Evolutionary conservation across 2,329 filamentous ascomycete species (phyloP).

Genomic region (Aspergillus novofumigatus): DNA sequence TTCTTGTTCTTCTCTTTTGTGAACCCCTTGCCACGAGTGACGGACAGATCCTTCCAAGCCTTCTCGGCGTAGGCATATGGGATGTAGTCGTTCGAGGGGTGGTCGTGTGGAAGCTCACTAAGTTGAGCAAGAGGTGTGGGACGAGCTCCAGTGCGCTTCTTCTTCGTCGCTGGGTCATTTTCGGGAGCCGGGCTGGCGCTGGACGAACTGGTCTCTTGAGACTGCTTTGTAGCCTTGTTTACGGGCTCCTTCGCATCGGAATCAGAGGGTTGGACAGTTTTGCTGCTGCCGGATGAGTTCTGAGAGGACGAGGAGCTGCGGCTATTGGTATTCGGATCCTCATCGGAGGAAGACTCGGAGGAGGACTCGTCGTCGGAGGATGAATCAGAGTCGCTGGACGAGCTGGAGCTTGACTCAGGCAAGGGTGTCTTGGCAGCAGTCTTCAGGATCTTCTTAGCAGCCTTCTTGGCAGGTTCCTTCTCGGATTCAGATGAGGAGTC

Average conservation of each 20-base stretch:
- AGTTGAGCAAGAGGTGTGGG: slow-evolving; percentile 73
- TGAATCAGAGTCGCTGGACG: slow-evolving; percentile 16
- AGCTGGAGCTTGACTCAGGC: slow-evolving; percentile 30
- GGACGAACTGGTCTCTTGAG: slow-evolving; percentile 44
- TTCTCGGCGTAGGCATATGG: slow-evolving; percentile 83
- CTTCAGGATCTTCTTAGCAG: slow-evolving; percentile 29
- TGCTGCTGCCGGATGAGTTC: slow-evolving; percentile 27
- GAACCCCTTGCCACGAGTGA: slow-evolving; percentile 94
- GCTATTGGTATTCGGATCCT: slow-evolving; percentile 16
- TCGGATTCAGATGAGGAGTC: slow-evolving; percentile 24
- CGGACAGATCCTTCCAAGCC: slow-evolving; percentile 80
- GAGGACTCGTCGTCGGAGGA: slow-evolving; percentile 25
- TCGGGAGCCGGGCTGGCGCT: slow-evolving; percentile 45
- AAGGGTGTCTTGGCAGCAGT: slow-evolving; percentile 33
- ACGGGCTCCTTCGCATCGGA: slow-evolving; percentile 16
- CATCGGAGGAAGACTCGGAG: slow-evolving; percentile 23
- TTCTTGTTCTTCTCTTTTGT: slow-evolving; percentile 99
- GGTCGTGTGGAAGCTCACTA: slow-evolving; percentile 61
- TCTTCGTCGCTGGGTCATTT: slow-evolving; percentile 28
- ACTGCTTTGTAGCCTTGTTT: slow-evolving; percentile 22
- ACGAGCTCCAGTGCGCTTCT: slow-evolving; percentile 49
- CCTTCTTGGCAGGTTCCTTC: slow-evolving; percentile 21
- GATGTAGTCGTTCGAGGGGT: slow-evolving; percentile 77
- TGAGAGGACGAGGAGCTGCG: slow-evolving; percentile 14
- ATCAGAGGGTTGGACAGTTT: slow-evolving; percentile 27